Conservation (phyloP, 805 yeast genomes). For the Lachancea cidri region DNA sequence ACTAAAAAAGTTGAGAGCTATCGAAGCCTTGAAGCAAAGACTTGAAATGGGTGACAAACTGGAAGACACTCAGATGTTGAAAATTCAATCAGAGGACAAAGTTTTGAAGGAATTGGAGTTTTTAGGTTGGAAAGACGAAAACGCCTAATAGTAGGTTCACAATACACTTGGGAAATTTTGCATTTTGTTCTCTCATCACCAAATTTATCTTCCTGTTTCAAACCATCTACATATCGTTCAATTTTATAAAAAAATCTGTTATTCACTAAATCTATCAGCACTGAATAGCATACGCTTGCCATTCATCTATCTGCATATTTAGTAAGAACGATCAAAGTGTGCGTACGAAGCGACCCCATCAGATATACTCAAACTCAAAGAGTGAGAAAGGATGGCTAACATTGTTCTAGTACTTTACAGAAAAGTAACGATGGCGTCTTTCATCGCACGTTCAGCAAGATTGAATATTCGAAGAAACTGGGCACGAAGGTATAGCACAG, state of each 20-base stretch:
- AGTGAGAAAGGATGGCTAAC: neutral
- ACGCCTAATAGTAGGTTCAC: conserved; percentile 1
- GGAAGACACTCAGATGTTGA: conserved; percentile 89
- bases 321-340: too few species aligned
- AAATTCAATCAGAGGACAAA: conserved; percentile 80
- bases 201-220: neutral
- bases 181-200: neutral
- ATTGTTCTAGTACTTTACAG: too few species aligned
- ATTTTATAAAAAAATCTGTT: neutral
- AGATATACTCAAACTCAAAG: neutral
- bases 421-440: too few species aligned
- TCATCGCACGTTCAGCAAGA: too few species aligned
- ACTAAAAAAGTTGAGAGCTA: conserved; percentile 92
- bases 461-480: neutral
- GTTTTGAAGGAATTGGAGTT: conserved; percentile 68
- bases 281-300: too few species aligned
- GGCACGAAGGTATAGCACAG: neutral
- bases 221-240: neutral
- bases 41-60: conserved; percentile 77
- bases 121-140: conserved; percentile 63
- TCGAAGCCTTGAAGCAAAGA: conserved; percentile 80
- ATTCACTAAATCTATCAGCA: too few species aligned
- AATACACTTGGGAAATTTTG: neutral
- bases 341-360: neutral
- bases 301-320: too few species aligned